A percentile compares a stretch with the other conserved stretches of the same genome.
phyloP scores from a whole-genome alignment of 2,329 filamentous ascomycete genomes.

The Pyrenophora seminiperda region DNA sequence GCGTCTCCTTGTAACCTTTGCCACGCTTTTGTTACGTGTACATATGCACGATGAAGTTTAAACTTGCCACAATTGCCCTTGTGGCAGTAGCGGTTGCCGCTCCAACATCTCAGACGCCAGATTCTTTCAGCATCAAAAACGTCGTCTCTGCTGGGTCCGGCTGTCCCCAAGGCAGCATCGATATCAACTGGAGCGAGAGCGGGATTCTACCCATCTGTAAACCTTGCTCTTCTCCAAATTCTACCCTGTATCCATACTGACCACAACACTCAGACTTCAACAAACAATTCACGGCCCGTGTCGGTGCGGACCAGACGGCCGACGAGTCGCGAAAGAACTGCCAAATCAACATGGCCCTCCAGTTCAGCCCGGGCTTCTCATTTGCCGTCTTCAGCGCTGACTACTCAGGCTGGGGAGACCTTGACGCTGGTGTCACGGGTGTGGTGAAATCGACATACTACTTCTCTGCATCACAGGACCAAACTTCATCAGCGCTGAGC shows the following conservation, averaged over 20 bases:
- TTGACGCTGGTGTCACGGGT: conserved; percentile 45
- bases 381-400: conserved; percentile 44
- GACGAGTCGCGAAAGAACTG: conserved; percentile 46
- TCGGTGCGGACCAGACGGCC: conserved; percentile 29
- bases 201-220: conserved; percentile 41
- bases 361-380: conserved; percentile 46
- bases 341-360: conserved; percentile 44
- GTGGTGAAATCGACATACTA: conserved; percentile 45
- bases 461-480: conserved; percentile 41
- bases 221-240: neutral
- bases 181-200: conserved; percentile 40
- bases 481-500: conserved; percentile 26
- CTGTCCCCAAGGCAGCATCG: conserved; percentile 45
- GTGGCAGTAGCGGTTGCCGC: conserved; percentile 30
- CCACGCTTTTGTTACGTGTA: neutral
- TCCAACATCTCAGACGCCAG: conserved; percentile 25
- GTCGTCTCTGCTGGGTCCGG: conserved; percentile 42
- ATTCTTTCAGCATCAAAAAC: conserved; percentile 40
- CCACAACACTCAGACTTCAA: conserved; percentile 30
- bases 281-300: conserved; percentile 40
- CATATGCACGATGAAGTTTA: conserved; percentile 32
- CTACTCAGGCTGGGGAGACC: conserved; percentile 43
- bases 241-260: conserved; percentile 3
- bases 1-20: neutral
- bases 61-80: conserved; percentile 30